These are phyloP conservation scores for Diplotaxis tenuifolia DNA, from an alignment of 345 rosid genomes.

Conservation along the genomic window DNA sequence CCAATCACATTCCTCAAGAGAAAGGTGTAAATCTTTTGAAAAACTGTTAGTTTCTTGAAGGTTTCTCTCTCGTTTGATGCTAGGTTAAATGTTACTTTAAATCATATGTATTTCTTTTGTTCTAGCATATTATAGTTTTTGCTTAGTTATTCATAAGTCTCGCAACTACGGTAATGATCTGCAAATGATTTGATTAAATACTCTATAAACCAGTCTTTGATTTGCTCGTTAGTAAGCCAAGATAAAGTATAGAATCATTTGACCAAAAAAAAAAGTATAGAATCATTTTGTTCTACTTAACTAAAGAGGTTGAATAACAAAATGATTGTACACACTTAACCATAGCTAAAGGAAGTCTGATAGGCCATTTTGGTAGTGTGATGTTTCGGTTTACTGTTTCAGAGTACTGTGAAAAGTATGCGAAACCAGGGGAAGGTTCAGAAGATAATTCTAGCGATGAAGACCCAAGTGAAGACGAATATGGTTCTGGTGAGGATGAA, in stretches of 20 bases:
- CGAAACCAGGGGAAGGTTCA: constrained; percentile 67
- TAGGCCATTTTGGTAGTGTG: background rate
- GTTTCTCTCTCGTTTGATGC: background rate
- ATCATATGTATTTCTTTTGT: background rate
- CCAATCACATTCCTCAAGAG: background rate
- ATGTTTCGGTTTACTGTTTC: constrained; percentile 7
- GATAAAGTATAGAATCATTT: no score
- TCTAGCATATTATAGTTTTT: background rate
- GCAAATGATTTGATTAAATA: background rate
- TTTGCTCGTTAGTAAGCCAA: background rate
- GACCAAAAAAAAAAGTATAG: no score
- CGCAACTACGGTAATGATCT: background rate
- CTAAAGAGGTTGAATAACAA: background rate
- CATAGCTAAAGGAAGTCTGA: background rate
- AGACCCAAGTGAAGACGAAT: constrained; percentile 83
- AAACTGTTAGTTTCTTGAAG: background rate
- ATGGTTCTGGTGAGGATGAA: constrained; percentile 58
- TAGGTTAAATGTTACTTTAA: background rate
- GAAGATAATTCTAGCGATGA: constrained; percentile 85
- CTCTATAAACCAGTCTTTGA: background rate
- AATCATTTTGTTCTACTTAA: background rate
- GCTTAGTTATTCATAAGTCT: background rate
- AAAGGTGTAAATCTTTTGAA: background rate
- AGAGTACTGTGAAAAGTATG: constrained; percentile 89
- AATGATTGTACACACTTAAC: background rate